Base-by-base conservation (phyloP, 2,329 filamentous ascomycete species). In the Macrophomina phaseolina region DNA sequence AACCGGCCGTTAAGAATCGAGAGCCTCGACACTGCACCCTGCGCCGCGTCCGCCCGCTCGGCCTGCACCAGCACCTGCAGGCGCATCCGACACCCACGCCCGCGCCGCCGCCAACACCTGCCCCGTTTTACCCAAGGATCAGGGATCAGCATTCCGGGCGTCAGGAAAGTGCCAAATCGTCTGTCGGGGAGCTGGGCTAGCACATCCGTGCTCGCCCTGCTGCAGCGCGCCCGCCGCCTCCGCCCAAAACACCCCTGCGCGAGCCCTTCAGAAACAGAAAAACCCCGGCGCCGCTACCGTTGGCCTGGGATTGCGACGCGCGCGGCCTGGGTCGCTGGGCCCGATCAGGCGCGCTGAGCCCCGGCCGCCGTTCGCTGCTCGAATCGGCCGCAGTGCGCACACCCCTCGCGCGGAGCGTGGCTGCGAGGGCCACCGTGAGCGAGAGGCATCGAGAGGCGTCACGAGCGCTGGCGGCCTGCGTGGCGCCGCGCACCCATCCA, bases 91-190 rank as follows among this genome's bases (percentile, higher is more conserved):
- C 52, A 55, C 34, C 32, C 52, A 55, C 52, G 58, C 58, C 49
- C 30, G 42, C 58, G 58, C 58, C 58, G 58, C 58, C 58, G 42
- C 42, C 42, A 62, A 49, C 58, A 30, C 58, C 58, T 49, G 58
- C 58, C 58, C 58, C 58, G 58, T 60, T 62, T 62, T 36, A 45
- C 45, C 58, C 58, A 49, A 62, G 58, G 58, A 62, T 62, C 58
- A 62, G 58, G 58, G 58, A 62, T 62, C 58, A 30, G 58, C 58
- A 49, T 62, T 62, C 58, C 58, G 58, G 46, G 42, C 34, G 58
- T 36, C 30, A 62, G 58, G 58, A 62, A 48, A 48, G 30, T 18
- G 58, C 58, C 46, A 36, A 62, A 18, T 62, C 58, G 58, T 49
- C 9, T 62, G 58, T 62, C 58, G 58, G 58, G 58, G 58, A 62